These are phyloP conservation scores for Nissolia schottii DNA, from an alignment of 306 rosid genomes.

Conservation along the genomic window DNA sequence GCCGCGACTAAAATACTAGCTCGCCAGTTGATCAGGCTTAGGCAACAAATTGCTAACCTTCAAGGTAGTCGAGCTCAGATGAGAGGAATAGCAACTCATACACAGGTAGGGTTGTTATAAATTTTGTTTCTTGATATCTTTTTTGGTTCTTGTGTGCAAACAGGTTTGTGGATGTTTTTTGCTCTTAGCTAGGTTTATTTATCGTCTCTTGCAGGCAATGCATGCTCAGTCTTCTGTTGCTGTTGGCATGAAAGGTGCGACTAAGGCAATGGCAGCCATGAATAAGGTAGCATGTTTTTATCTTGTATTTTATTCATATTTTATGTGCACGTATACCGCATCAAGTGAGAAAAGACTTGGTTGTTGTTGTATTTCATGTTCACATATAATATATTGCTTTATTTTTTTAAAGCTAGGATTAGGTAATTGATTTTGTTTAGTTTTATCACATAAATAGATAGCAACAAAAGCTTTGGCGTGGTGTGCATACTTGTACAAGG, in stretches of 20 bases:
- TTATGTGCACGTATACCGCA: not conserved
- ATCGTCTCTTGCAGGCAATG: slow-evolving; percentile 66
- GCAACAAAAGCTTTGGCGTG: not conserved
- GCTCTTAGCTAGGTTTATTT: slow-evolving; percentile 16
- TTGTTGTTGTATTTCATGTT: too few relatives aligned
- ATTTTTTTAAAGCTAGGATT: not conserved
- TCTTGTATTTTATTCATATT: not conserved
- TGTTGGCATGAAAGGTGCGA: slow-evolving; percentile 91
- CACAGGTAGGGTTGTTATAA: slow-evolving; percentile 56
- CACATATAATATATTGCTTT: not conserved
- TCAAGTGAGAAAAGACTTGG: not conserved
- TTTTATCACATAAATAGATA: not conserved
- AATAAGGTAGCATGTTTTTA: slow-evolving; percentile 55
- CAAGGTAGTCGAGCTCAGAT: slow-evolving; percentile 99
- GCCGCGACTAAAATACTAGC: slow-evolving; percentile 89
- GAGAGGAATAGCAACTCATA: slow-evolving; percentile 98
- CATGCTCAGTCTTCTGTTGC: slow-evolving; percentile 93
- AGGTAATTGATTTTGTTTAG: slow-evolving; percentile 1
- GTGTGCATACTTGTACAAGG: slow-evolving; percentile 3
- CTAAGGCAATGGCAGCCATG: slow-evolving; percentile 83
- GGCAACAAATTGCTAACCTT: slow-evolving; percentile 93
- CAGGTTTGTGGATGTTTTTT: not conserved
- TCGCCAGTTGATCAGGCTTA: slow-evolving; percentile 86
- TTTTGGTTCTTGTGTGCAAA: not conserved
- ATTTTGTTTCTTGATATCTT: not conserved